phyloP scores from a whole-genome alignment of 2,329 filamentous ascomycete species.

The Aspergillus candidus region DNA sequence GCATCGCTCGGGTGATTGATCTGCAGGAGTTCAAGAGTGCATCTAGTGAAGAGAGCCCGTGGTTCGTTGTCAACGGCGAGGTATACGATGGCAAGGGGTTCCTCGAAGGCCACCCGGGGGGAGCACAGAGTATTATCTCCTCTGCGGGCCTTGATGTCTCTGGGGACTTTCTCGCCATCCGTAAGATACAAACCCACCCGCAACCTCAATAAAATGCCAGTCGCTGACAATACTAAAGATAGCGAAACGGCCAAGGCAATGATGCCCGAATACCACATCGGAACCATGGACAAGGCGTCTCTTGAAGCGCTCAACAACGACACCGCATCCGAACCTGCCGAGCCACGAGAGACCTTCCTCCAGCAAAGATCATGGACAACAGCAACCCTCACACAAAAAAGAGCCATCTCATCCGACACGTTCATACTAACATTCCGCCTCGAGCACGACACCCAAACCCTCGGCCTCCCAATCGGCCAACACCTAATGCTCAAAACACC shows the following conservation, averaged over 20 bases:
- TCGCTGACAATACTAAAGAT: conserved; percentile 50
- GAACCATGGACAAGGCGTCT: conserved; percentile 61
- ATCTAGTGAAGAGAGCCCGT: conserved; percentile 59
- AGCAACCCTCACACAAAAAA: conserved; percentile 62
- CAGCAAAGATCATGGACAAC: conserved; percentile 68
- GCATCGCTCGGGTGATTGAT: conserved; percentile 57
- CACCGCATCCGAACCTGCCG: conserved; percentile 36
- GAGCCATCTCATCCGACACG: conserved; percentile 67
- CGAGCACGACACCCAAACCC: conserved; percentile 60
- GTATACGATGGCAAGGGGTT: conserved; percentile 83
- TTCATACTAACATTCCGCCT: conserved; percentile 76
- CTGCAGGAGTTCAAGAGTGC: conserved; percentile 68
- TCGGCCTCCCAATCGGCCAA: conserved; percentile 78
- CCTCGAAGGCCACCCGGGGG: conserved; percentile 76
- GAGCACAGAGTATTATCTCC: conserved; percentile 74
- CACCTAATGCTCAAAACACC: conserved; percentile 78
- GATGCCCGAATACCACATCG: conserved; percentile 82
- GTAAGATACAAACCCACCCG: conserved; percentile 48
- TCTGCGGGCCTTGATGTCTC: conserved; percentile 76
- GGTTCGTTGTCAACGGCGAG: conserved; percentile 84
- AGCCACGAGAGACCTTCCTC: conserved; percentile 59
- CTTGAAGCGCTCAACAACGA: conserved; percentile 48
- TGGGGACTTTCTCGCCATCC: conserved; percentile 88
- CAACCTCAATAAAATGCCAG: conserved; percentile 12
- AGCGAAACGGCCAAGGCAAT: conserved; percentile 87